Evolutionary conservation across 1,139 yeast genomes (phyloP).

Genomic region (Blastobotrys capitulatus): DNA sequence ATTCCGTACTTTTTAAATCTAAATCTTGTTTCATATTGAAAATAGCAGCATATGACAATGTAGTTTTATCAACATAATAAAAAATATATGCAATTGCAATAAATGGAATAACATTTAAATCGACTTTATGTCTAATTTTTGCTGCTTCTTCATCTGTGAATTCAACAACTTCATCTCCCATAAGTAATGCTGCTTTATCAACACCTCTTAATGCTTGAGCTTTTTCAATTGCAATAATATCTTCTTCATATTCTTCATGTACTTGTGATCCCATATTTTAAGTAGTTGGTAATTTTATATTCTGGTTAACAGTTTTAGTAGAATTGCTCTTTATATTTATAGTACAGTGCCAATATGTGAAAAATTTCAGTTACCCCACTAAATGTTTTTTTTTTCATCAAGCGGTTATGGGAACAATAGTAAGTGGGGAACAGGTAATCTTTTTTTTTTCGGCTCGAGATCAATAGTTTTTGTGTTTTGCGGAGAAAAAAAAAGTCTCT

Average conservation of each 20-base stretch:
- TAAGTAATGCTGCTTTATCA: constrained; percentile 7
- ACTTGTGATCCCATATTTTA: no score
- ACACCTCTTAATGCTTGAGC: neutral
- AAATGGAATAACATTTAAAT: constrained; percentile 48
- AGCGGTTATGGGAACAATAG: no score
- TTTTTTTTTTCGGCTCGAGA: no score
- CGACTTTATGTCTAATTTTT: constrained; percentile 42
- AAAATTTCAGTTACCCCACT: no score
- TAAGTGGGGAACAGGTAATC: no score
- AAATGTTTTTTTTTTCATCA: no score
- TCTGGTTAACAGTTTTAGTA: no score
- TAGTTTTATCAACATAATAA: constrained; percentile 60
- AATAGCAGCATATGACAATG: constrained; percentile 56
- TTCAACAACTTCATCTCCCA: constrained; percentile 10
- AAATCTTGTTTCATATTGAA: constrained; percentile 47
- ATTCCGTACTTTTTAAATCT: constrained; percentile 37
- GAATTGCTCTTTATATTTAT: no score
- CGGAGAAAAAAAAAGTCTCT: no score
- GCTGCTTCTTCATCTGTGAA: constrained; percentile 26
- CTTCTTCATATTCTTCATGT: neutral
- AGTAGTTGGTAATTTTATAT: no score
- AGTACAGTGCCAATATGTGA: no score
- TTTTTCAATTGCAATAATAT: neutral
- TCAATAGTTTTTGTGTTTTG: no score
- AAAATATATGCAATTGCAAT: constrained; percentile 50